These are phyloP conservation scores for Bacidia rubella DNA, from an alignment of 495 filamentous ascomycete genomes.

Conservation along the genomic window DNA sequence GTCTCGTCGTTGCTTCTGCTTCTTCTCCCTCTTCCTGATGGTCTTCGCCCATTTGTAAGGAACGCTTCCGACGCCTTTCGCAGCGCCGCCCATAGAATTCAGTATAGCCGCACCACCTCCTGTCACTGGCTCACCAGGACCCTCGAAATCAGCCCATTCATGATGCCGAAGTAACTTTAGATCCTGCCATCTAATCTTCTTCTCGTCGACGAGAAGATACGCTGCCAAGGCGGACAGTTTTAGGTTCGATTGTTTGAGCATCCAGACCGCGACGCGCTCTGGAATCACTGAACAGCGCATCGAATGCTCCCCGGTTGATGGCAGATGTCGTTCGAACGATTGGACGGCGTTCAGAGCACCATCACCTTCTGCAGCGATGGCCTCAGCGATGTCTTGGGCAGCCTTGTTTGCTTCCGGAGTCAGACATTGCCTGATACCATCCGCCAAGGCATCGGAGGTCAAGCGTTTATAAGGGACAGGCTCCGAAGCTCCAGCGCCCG, in stretches of 20 bases:
- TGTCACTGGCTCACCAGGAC: conserved; percentile 60
- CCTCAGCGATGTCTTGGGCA: conserved; percentile 43
- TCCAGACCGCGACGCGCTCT: conserved; percentile 56
- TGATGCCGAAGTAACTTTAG: conserved; percentile 52
- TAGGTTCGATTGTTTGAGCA: conserved; percentile 36
- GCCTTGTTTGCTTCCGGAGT: conserved; percentile 40
- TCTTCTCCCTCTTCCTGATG: conserved; percentile 33
- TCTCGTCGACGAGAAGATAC: conserved; percentile 43
- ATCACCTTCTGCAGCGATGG: conserved; percentile 55
- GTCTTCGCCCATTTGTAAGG: conserved; percentile 42
- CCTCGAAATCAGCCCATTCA: conserved; percentile 71
- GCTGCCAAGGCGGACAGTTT: conserved; percentile 54
- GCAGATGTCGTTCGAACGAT: conserved; percentile 54
- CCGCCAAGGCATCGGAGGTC: conserved; percentile 46
- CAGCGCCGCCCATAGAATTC: conserved; percentile 37
- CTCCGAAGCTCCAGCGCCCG: conserved; percentile 48
- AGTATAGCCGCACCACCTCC: conserved; percentile 45
- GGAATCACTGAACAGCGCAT: conserved; percentile 58
- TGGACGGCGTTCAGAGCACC: conserved; percentile 60
- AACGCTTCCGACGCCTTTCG: conserved; percentile 43
- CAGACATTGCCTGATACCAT: conserved; percentile 56
- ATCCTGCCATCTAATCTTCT: conserved; percentile 47
- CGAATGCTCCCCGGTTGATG: conserved; percentile 37
- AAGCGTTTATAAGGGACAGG: conserved; percentile 64
- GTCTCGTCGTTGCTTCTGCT: conserved; percentile 12